Percentiles rank a stretch among this genome's conserved stretches.
Evolutionary conservation across 208 protist species (phyloP).

Genomic region (Leishmania arabica): DNA sequence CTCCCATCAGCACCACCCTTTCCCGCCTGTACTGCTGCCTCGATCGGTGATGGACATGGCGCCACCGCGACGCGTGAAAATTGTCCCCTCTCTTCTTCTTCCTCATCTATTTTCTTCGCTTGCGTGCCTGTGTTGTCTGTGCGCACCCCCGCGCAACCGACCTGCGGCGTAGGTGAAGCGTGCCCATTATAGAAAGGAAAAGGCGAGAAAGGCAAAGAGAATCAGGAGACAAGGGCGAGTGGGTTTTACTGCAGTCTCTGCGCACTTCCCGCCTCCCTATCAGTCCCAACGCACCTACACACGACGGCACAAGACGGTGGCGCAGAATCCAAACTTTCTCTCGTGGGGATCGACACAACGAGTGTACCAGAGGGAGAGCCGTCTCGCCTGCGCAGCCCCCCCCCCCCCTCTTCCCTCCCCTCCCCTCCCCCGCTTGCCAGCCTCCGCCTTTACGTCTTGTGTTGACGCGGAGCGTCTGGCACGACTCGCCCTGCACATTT

Average conservation of each 20-base stretch:
- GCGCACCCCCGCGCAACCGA: not conserved
- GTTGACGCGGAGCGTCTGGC: not conserved
- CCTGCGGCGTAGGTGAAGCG: not conserved
- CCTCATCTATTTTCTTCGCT: not conserved
- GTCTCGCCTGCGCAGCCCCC: not conserved
- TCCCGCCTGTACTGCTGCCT: not conserved
- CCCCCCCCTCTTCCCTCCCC: not conserved
- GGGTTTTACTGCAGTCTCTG: not conserved
- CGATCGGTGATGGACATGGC: not conserved
- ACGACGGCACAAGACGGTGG: constrained; percentile 1
- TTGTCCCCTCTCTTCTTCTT: constrained; percentile 1
- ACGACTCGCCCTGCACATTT: not conserved
- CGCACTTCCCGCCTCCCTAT: not conserved
- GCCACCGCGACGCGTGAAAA: not conserved
- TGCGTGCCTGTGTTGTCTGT: not conserved
- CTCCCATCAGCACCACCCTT: not conserved
- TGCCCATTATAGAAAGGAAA: not conserved
- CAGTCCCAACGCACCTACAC: not conserved
- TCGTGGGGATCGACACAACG: not conserved
- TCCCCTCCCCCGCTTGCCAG: not conserved
- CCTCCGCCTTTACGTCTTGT: not conserved
- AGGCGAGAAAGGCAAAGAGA: not conserved
- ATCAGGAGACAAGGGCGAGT: not conserved
- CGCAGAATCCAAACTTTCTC: not conserved
- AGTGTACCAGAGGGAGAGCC: not conserved